Evolutionary conservation across 2,329 filamentous ascomycete genomes (phyloP), one percentile per base, ranked within the genome.

Genomic region (Cladosporium colombiae): DNA sequence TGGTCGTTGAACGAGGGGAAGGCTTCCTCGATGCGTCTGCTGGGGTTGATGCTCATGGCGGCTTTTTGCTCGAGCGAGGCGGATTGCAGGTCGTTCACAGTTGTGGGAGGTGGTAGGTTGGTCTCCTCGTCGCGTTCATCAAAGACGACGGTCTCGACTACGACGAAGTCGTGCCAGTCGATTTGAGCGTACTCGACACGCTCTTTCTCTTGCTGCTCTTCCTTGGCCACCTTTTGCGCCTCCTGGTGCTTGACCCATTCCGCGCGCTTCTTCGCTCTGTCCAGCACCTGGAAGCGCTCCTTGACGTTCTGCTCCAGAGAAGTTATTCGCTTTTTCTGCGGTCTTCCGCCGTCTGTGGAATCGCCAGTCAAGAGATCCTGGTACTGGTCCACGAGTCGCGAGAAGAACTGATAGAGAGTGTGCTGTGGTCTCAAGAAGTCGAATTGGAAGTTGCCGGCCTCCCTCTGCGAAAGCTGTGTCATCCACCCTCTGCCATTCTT

Each of bases 81-180:
- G 68, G 93, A 96, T 77, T 98, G 93, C 21, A 99, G 84, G 73
- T 99, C 95, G 69, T 92, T 91, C 50, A 97, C 87, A 5, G 90
- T 93, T 4, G 92, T 95, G 1, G 95, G 95, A 1, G 93, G 90
- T 35, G 94, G 93, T 13, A 99, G 88, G 69, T 95, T 90, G 44
- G 89, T 88, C 69, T 91, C 86, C 71, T 97, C 93, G 77, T 99
- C 95, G 46, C 87, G 86, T 71, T 97, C 93, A 66, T 88, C 93
- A 78, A 99, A 99, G 18, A 92, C 84, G 63, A 99, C 93, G 0
- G 93, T 97, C 79, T 97, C 95, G 53, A 97, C 93, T 23, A 99
- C 91, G 37, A 94, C 89, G 73, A 99, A 99, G 76, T 98, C 94
- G 75, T 96, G 92, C 95, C 95, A 99, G 78, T 99, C 95, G 69